Evolutionary conservation across 352 stramenopile species (phyloP).

Genomic region (Aphanomyces euteiches): DNA sequence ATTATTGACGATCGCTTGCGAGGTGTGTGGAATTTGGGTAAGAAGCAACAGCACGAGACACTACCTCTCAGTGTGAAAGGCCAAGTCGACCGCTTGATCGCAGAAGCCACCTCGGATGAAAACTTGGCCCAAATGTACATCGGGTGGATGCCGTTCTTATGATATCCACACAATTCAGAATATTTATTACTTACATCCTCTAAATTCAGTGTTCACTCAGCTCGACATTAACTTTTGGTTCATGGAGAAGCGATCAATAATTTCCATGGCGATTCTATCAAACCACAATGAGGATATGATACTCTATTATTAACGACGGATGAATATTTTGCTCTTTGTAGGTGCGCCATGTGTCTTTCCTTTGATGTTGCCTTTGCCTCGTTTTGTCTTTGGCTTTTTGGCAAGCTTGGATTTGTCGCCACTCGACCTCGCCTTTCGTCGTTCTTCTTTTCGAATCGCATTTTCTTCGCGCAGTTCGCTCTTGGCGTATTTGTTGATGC

Average conservation of each 20-base stretch:
- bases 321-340: conserved; percentile 78
- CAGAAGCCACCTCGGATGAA: conserved; percentile 87
- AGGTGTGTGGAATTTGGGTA: conserved; percentile 89
- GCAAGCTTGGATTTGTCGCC: conserved; percentile 57
- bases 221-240: background rate
- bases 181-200: too few species aligned
- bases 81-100: conserved; percentile 92
- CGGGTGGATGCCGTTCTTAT: conserved; percentile 92
- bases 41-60: conserved; percentile 72
- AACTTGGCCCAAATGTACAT: conserved; percentile 96
- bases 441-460: conserved; percentile 84
- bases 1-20: conserved; percentile 90
- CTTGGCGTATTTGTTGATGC: conserved; percentile 76
- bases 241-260: background rate
- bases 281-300: background rate
- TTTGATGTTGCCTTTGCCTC: conserved; percentile 67
- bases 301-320: conserved; percentile 34
- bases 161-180: background rate
- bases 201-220: too few species aligned
- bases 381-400: conserved; percentile 43
- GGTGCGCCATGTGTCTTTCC: conserved; percentile 79
- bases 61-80: conserved; percentile 91
- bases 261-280: background rate
- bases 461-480: conserved; percentile 68
- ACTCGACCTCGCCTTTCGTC: conserved; percentile 74